phyloP scores from a whole-genome alignment of 371 early-diverging fungal species.

The Choanephora cucurbitarum region DNA sequence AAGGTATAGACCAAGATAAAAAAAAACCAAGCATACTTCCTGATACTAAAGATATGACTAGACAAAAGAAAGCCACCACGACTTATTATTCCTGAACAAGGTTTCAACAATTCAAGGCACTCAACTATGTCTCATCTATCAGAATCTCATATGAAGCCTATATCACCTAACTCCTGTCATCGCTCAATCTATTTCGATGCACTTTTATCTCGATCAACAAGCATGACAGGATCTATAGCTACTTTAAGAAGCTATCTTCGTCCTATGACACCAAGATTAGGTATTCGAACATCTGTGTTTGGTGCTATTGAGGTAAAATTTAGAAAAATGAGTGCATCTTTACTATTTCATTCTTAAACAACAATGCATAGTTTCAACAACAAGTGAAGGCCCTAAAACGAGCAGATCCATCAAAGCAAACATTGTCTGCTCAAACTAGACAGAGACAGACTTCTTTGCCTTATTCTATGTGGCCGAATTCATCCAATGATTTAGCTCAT shows the following conservation, averaged over 20 bases:
- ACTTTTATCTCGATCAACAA: conserved; percentile 30
- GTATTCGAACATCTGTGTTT: conserved; percentile 50
- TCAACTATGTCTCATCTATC: conserved; percentile 23
- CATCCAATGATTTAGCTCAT: neutral
- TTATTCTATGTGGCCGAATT: conserved; percentile 24
- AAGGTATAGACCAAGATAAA: conserved; percentile 2
- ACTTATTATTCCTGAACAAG: conserved; percentile 32
- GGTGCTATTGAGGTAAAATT: conserved; percentile 54
- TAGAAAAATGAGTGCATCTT: too few species aligned
- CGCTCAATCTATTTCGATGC: conserved; percentile 29
- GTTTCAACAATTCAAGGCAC: conserved; percentile 16
- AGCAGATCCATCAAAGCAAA: conserved; percentile 24
- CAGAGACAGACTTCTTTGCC: conserved; percentile 40
- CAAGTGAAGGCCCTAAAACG: conserved; percentile 36
- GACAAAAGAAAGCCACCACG: conserved; percentile 20
- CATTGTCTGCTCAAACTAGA: conserved; percentile 5
- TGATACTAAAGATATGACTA: neutral
- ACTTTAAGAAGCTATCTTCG: conserved; percentile 27
- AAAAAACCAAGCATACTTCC: neutral
- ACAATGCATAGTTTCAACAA: conserved; percentile 37
- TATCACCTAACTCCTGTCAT: conserved; percentile 30
- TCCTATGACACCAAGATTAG: conserved; percentile 48
- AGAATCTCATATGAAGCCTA: conserved; percentile 34
- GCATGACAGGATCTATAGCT: conserved; percentile 33
- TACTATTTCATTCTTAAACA: too few species aligned